phyloP scores from a whole-genome alignment of 2,329 filamentous ascomycete species.

The Penicillium sp. region DNA sequence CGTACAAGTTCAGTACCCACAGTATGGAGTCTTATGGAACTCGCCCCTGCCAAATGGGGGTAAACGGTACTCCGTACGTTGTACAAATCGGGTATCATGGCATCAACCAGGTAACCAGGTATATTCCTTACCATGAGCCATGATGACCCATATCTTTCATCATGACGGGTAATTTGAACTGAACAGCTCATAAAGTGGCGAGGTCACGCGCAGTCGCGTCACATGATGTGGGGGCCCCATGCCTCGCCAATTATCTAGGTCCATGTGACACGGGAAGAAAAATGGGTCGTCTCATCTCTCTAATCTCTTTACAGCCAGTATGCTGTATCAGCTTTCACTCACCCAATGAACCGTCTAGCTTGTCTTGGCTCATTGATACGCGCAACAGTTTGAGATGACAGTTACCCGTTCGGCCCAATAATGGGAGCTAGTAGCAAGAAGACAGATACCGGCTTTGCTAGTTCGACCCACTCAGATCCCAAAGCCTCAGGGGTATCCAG shows the following conservation, averaged over 20 bases:
- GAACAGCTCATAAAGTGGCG: conserved; percentile 11
- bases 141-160: neutral
- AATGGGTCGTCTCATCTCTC: neutral
- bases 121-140: neutral
- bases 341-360: neutral
- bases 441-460: conserved; percentile 12
- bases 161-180: neutral
- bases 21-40: neutral
- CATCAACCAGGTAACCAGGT: neutral
- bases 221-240: conserved; percentile 11
- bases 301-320: neutral
- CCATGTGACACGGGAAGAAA: conserved; percentile 6
- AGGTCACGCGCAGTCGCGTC: conserved; percentile 8
- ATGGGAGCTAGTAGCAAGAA: conserved; percentile 3
- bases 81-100: neutral
- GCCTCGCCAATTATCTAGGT: conserved; percentile 3
- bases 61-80: neutral
- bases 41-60: neutral
- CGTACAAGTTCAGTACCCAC: neutral
- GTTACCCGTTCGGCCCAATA: conserved; percentile 13
- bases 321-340: too few relatives aligned
- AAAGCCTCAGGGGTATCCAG: conserved; percentile 3
- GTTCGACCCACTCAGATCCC: neutral
- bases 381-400: conserved; percentile 9
- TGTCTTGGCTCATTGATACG: neutral